Evolutionary conservation across 345 rosid genomes (phyloP).

Genomic region (Hibiscus trionum): DNA sequence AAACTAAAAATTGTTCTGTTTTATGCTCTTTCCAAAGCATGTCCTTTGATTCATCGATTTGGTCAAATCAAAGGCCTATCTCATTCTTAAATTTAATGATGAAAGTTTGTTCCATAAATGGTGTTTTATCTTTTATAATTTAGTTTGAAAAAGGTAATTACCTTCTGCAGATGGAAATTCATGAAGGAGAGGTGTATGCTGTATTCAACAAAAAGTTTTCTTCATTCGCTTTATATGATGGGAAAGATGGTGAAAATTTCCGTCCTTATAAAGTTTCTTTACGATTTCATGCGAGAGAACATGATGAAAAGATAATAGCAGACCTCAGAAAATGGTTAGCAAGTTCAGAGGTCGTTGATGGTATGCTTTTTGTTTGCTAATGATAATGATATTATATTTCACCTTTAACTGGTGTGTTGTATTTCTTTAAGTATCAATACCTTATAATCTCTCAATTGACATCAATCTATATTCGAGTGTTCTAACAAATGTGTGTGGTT

Average conservation of each 20-base stretch:
- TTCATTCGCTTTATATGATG: constrained; percentile 61
- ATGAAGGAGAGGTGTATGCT: constrained; percentile 40
- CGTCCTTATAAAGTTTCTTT: constrained; percentile 52
- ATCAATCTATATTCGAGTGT: neutral
- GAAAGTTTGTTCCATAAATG: neutral
- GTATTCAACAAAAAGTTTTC: constrained; percentile 47
- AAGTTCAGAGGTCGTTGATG: constrained; percentile 29
- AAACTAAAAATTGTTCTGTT: neutral
- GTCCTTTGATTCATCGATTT: neutral
- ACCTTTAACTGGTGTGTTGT: neutral
- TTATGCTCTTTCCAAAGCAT: neutral
- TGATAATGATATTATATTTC: neutral
- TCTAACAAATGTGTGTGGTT: neutral
- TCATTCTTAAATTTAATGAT: neutral
- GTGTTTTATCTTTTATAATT: neutral
- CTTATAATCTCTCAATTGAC: neutral
- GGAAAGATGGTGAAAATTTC: constrained; percentile 30
- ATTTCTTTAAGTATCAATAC: neutral
- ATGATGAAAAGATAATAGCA: constrained; percentile 35
- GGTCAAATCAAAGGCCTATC: neutral
- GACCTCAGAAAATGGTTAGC: constrained; percentile 41
- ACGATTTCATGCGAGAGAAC: constrained; percentile 37
- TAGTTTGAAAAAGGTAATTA: neutral
- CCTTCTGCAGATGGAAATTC: constrained; percentile 40
- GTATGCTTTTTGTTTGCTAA: constrained; percentile 21